Evolutionary conservation across 1,284 basidiomycete genomes (phyloP).

Genomic region (Cerrena zonata): DNA sequence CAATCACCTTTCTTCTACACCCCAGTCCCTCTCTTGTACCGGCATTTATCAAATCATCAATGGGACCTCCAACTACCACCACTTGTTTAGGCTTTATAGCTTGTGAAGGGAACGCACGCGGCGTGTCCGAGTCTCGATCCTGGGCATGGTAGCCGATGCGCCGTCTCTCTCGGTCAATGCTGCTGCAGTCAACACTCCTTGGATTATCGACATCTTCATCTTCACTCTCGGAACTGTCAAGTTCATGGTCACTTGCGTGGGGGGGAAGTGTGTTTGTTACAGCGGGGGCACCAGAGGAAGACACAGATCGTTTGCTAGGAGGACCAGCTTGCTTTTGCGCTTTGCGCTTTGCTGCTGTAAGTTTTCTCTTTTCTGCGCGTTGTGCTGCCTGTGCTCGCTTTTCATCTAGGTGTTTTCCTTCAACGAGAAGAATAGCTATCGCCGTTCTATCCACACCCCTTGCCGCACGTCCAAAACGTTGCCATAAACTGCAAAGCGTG

Average conservation of each 20-base stretch:
- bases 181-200: no score
- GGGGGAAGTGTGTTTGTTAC: neutral
- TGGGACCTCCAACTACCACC: neutral
- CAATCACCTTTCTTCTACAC: neutral
- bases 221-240: no score
- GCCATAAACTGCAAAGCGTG: neutral
- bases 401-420: neutral
- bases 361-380: neutral
- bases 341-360: neutral
- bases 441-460: neutral
- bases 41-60: constrained; percentile 1
- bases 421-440: neutral
- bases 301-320: neutral
- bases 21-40: neutral
- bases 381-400: neutral
- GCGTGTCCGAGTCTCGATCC: no score
- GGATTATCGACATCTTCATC: no score
- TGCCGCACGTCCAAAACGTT: neutral
- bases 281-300: neutral
- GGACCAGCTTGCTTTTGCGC: neutral
- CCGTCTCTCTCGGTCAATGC: neutral
- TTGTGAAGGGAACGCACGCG: no score
- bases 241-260: no score
- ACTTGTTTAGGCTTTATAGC: neutral
- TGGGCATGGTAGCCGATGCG: neutral